Base-by-base conservation (phyloP, 2,329 filamentous ascomycete species). In the Botryotinia convoluta region DNA sequence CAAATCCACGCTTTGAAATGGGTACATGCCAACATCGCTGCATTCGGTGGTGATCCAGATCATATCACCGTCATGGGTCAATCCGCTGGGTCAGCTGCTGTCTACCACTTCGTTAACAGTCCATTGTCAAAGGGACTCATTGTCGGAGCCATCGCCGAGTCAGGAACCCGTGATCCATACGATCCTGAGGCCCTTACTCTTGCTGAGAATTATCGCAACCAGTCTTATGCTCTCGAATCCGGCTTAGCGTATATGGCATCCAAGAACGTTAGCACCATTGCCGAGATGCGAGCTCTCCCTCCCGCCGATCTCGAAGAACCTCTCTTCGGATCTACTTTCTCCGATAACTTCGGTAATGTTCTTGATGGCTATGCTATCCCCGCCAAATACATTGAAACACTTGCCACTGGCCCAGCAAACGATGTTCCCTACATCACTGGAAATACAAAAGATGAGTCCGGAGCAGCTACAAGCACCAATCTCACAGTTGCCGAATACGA, bases 1-100 rank as follows among this genome's bases (percentile, higher is more conserved):
- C 89, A 91, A 80, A 84, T 87, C 74, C 78, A 85, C n/a, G 84
- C 87, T 20, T 82, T 91, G 39, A 81, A 84, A 73, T 91, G 89
- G 89, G 85, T 91, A 37, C 83, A 84, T 74, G 82, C 84, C 44
- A 90, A 90, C 79, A 94, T 79, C 76, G 44, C 79, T 74, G 18
- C 73, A 74, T 48, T 79, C 91, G 91, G 87, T 92, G 83, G 83
- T 32, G 81, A 84, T 73, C 81, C 81, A 6, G 69, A 75, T 3
- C 79, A 81, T 57, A 81, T 84, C 14, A 83, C 82, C 5, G 77
- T 83, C 69, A 84, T 81, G 82, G 84, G 82, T 35, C 82, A 85
- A 76, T 82, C 80, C 6, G 83, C 84, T 7, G 83, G 83, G 5
- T 86, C 82, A 35, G 84, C 84, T 67, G 88, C 88, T 18, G 74